phyloP scores from a whole-genome alignment of 2,329 filamentous ascomycete species.

The Xylaria sp. region DNA sequence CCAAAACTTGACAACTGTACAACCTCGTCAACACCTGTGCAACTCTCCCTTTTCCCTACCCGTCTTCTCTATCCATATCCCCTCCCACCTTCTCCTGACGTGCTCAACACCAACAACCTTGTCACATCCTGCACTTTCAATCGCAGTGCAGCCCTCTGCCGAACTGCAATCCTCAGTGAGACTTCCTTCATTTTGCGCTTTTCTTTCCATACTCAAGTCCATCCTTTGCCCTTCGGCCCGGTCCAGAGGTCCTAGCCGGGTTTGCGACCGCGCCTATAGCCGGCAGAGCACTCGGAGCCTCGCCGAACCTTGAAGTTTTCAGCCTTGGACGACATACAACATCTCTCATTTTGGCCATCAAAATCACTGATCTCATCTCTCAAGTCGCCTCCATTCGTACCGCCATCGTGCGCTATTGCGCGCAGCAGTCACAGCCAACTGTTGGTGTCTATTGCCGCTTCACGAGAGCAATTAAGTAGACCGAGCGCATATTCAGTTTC shows the following conservation, averaged over 20 bases:
- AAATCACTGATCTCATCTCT: background rate
- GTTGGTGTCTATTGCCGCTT: background rate
- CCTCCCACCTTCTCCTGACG: conserved; percentile 3
- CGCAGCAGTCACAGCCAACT: conserved; percentile 4
- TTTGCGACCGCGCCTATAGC: background rate
- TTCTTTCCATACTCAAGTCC: background rate
- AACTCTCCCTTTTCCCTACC: background rate
- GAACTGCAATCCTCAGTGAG: conserved; percentile 15
- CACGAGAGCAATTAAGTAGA: background rate
- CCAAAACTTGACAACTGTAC: conserved; percentile 1
- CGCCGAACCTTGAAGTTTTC: background rate
- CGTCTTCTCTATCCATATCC: background rate
- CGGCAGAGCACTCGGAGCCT: background rate
- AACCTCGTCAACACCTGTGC: conserved; percentile 2
- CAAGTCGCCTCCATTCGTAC: background rate
- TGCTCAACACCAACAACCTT: conserved; percentile 2
- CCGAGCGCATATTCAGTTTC: background rate
- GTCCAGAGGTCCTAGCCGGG: background rate
- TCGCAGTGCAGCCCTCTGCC: conserved; percentile 1
- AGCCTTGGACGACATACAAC: background rate
- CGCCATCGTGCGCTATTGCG: background rate
- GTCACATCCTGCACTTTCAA: conserved; percentile 11
- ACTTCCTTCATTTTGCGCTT: conserved; percentile 1
- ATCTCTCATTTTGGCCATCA: background rate
- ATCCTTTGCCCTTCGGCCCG: conserved; percentile 2